phyloP scores from a whole-genome alignment of 495 filamentous ascomycete species.

The Trichoderma gamsii region DNA sequence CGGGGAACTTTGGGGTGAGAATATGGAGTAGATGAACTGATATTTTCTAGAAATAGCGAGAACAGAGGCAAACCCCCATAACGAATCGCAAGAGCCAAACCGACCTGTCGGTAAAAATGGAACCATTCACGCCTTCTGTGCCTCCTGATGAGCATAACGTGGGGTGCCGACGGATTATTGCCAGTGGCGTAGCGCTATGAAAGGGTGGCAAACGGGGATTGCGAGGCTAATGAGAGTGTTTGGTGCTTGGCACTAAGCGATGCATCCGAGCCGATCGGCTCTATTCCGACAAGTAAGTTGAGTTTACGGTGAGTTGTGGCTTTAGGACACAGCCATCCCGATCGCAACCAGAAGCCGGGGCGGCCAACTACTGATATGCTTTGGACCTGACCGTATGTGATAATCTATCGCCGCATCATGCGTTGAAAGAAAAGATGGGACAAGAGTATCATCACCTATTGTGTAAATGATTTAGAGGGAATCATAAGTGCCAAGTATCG shows the following conservation, averaged over 20 bases:
- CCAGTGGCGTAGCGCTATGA: neutral
- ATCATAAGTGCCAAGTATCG: too few species aligned
- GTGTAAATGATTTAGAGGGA: too few species aligned
- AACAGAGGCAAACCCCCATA: neutral
- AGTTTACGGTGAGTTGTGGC: neutral
- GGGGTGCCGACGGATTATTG: constrained; percentile 4
- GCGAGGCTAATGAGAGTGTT: neutral
- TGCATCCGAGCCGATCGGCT: constrained; percentile 9
- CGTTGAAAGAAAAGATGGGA: too few species aligned
- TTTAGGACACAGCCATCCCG: neutral
- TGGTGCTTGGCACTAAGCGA: neutral
- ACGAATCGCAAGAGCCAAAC: neutral
- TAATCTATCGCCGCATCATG: too few species aligned
- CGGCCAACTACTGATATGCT: too few species aligned
- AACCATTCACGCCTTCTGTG: neutral
- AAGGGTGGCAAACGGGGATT: neutral
- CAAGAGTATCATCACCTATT: too few species aligned
- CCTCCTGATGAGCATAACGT: neutral
- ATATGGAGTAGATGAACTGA: neutral
- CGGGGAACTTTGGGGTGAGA: neutral
- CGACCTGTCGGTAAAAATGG: neutral
- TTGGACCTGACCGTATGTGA: too few species aligned
- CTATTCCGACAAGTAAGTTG: neutral
- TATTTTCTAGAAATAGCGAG: neutral
- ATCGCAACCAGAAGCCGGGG: neutral